Conservation (phyloP, 2,329 filamentous ascomycete species). For the Lachnellula suecica region DNA sequence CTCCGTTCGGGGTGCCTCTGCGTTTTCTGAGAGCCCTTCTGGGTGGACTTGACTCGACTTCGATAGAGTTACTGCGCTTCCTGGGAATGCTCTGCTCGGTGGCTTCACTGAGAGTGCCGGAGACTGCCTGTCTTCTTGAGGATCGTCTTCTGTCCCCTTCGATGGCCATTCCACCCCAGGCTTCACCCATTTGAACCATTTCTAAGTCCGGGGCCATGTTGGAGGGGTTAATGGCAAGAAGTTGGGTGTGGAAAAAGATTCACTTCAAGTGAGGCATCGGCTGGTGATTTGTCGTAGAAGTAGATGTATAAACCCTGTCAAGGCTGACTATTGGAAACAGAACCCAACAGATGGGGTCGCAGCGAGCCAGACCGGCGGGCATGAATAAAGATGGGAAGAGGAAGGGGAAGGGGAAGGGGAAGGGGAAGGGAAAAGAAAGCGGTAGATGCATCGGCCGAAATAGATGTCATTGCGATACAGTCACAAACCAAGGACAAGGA, state of each 20-base stretch:
- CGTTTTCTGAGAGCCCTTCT: not conserved
- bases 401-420: not conserved
- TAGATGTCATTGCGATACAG: not conserved
- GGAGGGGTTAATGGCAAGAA: not conserved
- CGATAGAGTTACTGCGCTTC: not conserved
- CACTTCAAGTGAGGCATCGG: too few species aligned
- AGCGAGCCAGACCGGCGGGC: not conserved
- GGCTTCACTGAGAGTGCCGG: conserved; percentile 6
- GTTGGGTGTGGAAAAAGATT: not conserved
- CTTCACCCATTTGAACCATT: not conserved
- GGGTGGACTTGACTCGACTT: not conserved
- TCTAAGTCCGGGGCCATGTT: not conserved
- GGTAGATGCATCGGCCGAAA: not conserved
- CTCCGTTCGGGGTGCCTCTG: not conserved
- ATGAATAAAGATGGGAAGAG: not conserved
- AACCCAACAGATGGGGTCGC: not conserved
- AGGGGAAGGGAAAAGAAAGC: not conserved
- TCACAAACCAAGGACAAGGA: not conserved
- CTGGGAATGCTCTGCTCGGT: not conserved
- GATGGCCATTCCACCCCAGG: not conserved
- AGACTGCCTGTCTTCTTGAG: not conserved
- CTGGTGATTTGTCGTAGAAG: too few species aligned
- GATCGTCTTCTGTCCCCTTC: not conserved
- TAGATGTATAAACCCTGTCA: not conserved
- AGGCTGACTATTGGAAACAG: not conserved